Conservation (phyloP, 208 protist species). For the Blechomonas ayalai region DNA sequence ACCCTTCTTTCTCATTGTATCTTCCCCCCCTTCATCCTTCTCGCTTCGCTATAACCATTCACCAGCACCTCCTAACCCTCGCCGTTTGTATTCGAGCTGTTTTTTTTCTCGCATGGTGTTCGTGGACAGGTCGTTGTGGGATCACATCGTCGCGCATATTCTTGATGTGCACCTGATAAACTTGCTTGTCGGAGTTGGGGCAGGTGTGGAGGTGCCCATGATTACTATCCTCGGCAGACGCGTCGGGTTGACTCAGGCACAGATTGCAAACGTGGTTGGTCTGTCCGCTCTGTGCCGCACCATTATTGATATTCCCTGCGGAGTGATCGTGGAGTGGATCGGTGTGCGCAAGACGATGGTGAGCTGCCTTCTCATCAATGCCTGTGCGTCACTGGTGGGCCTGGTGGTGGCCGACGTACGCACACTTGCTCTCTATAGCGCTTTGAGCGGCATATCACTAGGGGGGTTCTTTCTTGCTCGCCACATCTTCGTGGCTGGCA, state of each 20-base stretch:
- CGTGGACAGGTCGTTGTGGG: conserved; percentile 3
- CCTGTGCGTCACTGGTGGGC: conserved; percentile 21
- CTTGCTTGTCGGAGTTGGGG: conserved; percentile 62
- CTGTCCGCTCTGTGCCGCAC: conserved; percentile 43
- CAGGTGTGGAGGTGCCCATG: conserved; percentile 65
- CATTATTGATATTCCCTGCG: conserved; percentile 54
- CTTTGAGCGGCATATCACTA: conserved; percentile 55
- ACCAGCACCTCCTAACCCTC: too few relatives aligned
- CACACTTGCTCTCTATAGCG: conserved; percentile 35
- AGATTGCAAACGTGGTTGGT: conserved; percentile 55
- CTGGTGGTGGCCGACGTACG: conserved; percentile 10
- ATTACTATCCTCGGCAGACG: conserved; percentile 62
- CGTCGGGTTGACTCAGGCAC: conserved; percentile 24
- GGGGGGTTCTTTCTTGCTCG: conserved; percentile 75
- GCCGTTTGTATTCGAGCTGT: conserved; percentile 3
- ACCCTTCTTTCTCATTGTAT: conserved; percentile 1
- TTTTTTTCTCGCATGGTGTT: conserved; percentile 2
- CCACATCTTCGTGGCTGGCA: conserved; percentile 69
- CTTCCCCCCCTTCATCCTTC: background rate
- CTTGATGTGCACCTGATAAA: conserved; percentile 77
- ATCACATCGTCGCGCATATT: conserved; percentile 44
- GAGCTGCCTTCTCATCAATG: conserved; percentile 34
- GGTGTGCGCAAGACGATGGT: conserved; percentile 62
- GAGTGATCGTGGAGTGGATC: conserved; percentile 55
- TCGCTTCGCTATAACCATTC: too few relatives aligned